Evolutionary conservation across 2,329 filamentous ascomycete genomes (phyloP), one percentile per base, ranked within the genome.

Genomic region (Botrytis hyacinthi): DNA sequence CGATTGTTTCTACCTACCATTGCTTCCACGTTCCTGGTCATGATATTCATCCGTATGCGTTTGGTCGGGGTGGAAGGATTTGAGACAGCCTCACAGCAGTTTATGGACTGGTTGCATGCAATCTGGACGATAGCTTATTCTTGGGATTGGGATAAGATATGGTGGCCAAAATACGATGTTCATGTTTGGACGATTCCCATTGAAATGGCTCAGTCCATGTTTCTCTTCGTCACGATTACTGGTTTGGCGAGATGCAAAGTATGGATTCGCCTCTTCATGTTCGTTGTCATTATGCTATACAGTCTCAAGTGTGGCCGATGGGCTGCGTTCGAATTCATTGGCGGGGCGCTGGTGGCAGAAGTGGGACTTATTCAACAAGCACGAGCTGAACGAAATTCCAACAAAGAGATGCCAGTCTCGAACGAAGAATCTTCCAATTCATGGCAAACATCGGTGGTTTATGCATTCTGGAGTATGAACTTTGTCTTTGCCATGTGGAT

Each of bases 341-440:
- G 81, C 3, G 85, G 85, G 12, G 81, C 86, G 78, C 80, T 85
- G 42, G 79, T 86, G 5, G 84, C 84, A 26, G 85, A 87, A 77
- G 74, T 83, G 7, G 83, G 83, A 40, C 78, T 85, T 18, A 77
- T 82, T 32, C 81, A 83, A 75, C 60, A 60, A n/a, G 72, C 57
- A 26, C 66, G 72, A 37, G 72, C 72, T 73, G 22, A 61, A 73
- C 20, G 74, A 75, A 26, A 77, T 76, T 40, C 73, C 60, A 72
- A 32, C 40, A 32, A 71, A 60, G 67, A 73, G n/a, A 61, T 71
- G 32, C 35, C 60, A 12, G 20, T 10, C 46, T 40, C 32, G 26
- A 46, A 71, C 20, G 70, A 59, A 54, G 70, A 71, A 20, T 22
- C 42, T 32, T n/a, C 46, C 5, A 54, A 10, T 40, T 66, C 70